Evolutionary conservation across 108 stramenopile genomes (phyloP), one percentile per base, ranked within the genome.

Genomic region (Skeletonema grethae): DNA sequence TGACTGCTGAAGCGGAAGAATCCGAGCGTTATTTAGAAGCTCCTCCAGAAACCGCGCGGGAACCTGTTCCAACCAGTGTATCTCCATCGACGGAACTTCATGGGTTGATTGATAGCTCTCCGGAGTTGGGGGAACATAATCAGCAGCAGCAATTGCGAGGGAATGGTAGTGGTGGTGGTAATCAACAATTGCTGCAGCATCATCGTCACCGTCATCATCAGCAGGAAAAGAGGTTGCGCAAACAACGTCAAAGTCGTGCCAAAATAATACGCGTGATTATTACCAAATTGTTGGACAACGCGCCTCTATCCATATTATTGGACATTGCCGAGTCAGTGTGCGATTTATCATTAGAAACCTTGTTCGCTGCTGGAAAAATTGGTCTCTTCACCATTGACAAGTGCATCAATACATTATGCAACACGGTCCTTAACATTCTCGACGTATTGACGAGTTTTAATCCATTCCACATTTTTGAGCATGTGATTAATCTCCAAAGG

Each of bases 221-320:
- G 29, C n/a, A 59, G 31, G 39, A 56, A 34, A 55, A 46, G 24
- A 57, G 31, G 45, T 41, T 67, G 36, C 48, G 25, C 20, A 46
- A 65, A 39, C 73, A 64, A 50, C 50, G 66, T 58, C 58, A 48
- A 15, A 56, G 25, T 25, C 76, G 63, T n/a, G 35, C 60, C 20
- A 78, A 80, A 29, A 46, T 86, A 13, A 24, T 87, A 8, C 72
- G 73, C 12, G 57, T 74, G 25, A 32, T 89, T 41, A 43, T 87
- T 13, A 63, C 64, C 18, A 65, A 61, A 18, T 55, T 94, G 13
- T 68, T 91, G 2, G 20, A 83, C 63, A 87, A 84, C 67, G 77
- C 85, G 2, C 90, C 90, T 1, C 67, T 92, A 15, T 91, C 90
- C 4, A 76, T 95, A 3, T 45, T 88, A 25, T 43, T 90, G 48